Conservation (phyloP, 2,329 filamentous ascomycete species). For the Beauveria caledonica region DNA sequence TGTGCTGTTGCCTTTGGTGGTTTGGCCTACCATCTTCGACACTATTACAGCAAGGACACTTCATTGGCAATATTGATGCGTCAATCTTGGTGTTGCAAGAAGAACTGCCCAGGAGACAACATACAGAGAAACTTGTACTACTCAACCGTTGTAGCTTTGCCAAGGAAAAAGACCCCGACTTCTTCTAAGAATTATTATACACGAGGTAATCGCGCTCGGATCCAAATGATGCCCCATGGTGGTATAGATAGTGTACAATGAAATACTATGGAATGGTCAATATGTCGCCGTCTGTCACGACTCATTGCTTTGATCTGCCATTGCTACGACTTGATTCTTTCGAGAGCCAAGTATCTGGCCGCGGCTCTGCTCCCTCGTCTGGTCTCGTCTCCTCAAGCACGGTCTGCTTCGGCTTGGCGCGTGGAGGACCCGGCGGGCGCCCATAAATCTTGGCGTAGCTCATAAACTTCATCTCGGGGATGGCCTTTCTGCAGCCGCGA, state of each 20-base stretch:
- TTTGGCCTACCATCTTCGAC: no score
- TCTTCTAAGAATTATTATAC: background rate
- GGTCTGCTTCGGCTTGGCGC: slow-evolving; percentile 7
- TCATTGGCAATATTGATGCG: no score
- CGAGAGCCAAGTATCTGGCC: background rate
- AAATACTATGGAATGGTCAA: background rate
- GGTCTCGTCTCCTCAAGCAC: background rate
- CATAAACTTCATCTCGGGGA: slow-evolving; percentile 22
- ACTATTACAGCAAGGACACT: no score
- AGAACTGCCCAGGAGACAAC: no score
- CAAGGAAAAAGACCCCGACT: no score
- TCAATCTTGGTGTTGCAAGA: no score
- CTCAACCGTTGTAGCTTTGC: no score
- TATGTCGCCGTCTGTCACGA: no score
- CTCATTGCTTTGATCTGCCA: background rate
- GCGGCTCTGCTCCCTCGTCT: background rate
- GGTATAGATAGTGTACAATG: slow-evolving; percentile 3
- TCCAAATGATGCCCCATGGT: background rate
- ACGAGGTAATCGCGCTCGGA: background rate
- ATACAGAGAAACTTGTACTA: no score
- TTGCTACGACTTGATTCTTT: background rate
- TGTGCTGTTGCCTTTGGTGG: no score
- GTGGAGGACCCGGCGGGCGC: background rate
- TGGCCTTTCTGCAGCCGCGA: slow-evolving; percentile 17
- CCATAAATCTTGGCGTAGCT: slow-evolving; percentile 23